phyloP scores from a whole-genome alignment of 1,139 yeast genomes.

The Debaryomyces subglobosus region DNA sequence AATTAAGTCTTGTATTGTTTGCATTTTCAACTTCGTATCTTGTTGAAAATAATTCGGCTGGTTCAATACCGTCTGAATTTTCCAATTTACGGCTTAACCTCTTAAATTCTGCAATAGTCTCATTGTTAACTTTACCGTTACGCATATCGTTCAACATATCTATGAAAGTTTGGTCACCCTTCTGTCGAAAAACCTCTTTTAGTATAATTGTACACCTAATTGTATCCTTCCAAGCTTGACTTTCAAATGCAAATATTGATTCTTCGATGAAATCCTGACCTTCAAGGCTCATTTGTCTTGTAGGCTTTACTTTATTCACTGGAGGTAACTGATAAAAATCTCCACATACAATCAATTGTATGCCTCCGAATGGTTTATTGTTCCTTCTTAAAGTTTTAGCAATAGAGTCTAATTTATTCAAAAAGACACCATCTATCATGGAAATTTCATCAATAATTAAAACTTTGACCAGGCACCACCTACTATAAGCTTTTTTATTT shows the following conservation, averaged over 20 bases:
- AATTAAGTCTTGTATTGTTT: conserved; percentile 57
- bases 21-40: conserved; percentile 83
- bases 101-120: conserved; percentile 58
- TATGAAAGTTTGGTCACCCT: conserved; percentile 76
- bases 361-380: conserved; percentile 79
- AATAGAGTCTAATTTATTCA: conserved; percentile 69
- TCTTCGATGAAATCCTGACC: conserved; percentile 25
- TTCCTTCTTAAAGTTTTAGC: conserved; percentile 59
- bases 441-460: conserved; percentile 85
- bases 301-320: conserved; percentile 46
- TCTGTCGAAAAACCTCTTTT: conserved; percentile 86
- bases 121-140: conserved; percentile 62
- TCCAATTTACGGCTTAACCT: conserved; percentile 57
- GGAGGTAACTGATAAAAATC: conserved; percentile 94
- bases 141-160: conserved; percentile 89
- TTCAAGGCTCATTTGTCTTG: conserved; percentile 22
- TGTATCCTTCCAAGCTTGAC: conserved; percentile 68
- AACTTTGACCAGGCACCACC: conserved; percentile 68
- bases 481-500: conserved; percentile 51
- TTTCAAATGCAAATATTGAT: conserved; percentile 73
- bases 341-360: conserved; percentile 82
- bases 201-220: conserved; percentile 70
- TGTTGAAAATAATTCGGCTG: conserved; percentile 87
- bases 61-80: conserved; percentile 70
- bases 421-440: conserved; percentile 78